Evolutionary conservation across 768 basidiomycete genomes (phyloP), one percentile per base, ranked within the genome.

Genomic region (Agrocybe chaxingu): DNA sequence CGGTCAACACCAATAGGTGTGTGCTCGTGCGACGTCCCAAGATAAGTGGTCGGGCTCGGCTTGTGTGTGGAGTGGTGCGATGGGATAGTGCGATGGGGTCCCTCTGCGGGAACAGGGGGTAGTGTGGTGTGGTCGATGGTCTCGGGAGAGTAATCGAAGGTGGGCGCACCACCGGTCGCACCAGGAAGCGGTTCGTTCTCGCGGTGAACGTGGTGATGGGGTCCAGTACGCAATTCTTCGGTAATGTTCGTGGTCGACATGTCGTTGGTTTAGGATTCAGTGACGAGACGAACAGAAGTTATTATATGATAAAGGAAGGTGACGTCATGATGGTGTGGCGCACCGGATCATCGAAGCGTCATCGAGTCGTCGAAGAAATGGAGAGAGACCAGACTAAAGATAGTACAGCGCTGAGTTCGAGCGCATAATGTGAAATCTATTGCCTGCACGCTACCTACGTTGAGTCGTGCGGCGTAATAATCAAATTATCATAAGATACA

Each of bases 111-210:
- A 19, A 19, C 52, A 30, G 48, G 57, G 40, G 46, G 63, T 34
- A 57, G 54, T 48, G 50, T 52, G 11, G 52, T 42, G 47, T 56
- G 67, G 48, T 75, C 72, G 45, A 74, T 72, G 3, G 66, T 67
- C 10, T 68, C 67, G 0, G 72, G 58, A 46, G 57, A 65, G 63
- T 77, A 79, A 57, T 77, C 72, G 16, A 65, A 57, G 2, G 66
- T 50, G 1, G 62, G 56, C 3, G 58, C 55, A 4, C 54, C 63
- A 16, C 66, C 66, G 16, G 53, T 64, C 0, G 73, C 62, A 12
- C 73, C 72, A 7, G 80, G 79, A 32, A 81, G 74, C 24, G 72
- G 72, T 38, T 82, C 79, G 24, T 70, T 66, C n/a, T 70, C 59
- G 32, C 67, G 58, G 64, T 85, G 82, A 39, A 75, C 55, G 47